Evolutionary conservation across 2,329 filamentous ascomycete genomes (phyloP).

Genomic region (Trichoderma koningii): DNA sequence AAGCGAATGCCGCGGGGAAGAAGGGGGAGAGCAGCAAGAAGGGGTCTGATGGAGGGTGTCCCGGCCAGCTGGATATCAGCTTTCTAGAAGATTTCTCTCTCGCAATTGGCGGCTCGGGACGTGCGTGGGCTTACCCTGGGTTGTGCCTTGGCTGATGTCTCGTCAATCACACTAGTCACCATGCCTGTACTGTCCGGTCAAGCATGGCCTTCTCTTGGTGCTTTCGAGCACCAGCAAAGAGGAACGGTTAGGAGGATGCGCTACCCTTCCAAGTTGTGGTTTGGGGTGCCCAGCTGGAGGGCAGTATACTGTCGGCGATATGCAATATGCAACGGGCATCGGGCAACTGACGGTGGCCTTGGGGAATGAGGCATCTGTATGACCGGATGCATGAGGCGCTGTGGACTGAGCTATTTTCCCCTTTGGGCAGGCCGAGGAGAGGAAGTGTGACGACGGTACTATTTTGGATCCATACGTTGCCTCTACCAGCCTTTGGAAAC

Average conservation of each 20-base stretch:
- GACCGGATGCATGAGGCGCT: conserved; percentile 6
- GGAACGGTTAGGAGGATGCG: conserved; percentile 9
- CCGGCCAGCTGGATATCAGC: conserved; percentile 10
- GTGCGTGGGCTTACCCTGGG: conserved; percentile 9
- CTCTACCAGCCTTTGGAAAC: conserved; percentile 5
- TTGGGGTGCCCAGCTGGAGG: conserved; percentile 11
- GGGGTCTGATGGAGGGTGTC: conserved; percentile 11
- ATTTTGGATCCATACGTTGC: conserved; percentile 19
- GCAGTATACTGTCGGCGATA: background rate
- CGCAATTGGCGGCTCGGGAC: conserved; percentile 8
- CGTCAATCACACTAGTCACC: conserved; percentile 1
- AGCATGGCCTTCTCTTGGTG: background rate
- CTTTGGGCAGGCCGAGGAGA: conserved; percentile 21
- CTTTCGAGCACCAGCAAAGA: background rate
- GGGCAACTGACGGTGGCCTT: background rate
- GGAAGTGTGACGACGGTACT: conserved; percentile 18
- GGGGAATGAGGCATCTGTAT: conserved; percentile 10
- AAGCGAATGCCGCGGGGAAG: conserved; percentile 16
- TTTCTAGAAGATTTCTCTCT: conserved; percentile 26
- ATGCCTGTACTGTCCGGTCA: background rate
- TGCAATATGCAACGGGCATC: background rate
- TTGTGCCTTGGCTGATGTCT: conserved; percentile 10
- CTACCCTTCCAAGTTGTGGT: conserved; percentile 6
- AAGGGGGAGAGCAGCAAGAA: conserved; percentile 4
- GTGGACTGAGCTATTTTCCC: conserved; percentile 19